Evolutionary conservation across 73 alveolate genomes (phyloP).

Genomic region (Blepharisma japonicum): DNA sequence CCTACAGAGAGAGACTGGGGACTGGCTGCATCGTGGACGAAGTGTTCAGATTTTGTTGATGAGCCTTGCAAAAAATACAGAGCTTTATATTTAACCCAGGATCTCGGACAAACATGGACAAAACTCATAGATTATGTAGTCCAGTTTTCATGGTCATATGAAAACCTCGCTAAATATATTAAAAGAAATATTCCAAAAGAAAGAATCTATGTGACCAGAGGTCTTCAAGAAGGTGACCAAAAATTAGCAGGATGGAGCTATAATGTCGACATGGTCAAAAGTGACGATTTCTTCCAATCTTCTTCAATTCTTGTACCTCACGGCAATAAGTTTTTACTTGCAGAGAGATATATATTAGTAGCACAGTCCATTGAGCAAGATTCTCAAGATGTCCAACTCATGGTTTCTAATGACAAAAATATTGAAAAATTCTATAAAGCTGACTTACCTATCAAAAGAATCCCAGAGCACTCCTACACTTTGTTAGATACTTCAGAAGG

Average conservation of each 20-base stretch:
- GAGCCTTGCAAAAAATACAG: constrained; percentile 57
- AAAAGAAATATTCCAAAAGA: constrained; percentile 43
- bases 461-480: constrained; percentile 67
- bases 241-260: constrained; percentile 49
- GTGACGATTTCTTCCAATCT: constrained; percentile 78
- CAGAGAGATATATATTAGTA: constrained; percentile 72
- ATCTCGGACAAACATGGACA: constrained; percentile 79
- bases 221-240: constrained; percentile 58
- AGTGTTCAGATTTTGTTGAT: constrained; percentile 73
- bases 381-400: constrained; percentile 65
- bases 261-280: constrained; percentile 52
- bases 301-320: constrained; percentile 46
- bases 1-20: constrained; percentile 81
- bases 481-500: constrained; percentile 83
- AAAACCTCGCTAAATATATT: constrained; percentile 20
- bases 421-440: constrained; percentile 27
- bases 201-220: constrained; percentile 52
- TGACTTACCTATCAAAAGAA: constrained; percentile 34
- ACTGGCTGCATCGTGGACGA: constrained; percentile 79
- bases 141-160: constrained; percentile 86
- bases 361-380: constrained; percentile 62
- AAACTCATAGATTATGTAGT: constrained; percentile 69
- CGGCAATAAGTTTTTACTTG: constrained; percentile 79
- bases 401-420: constrained; percentile 50
- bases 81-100: constrained; percentile 71